Base-by-base conservation (phyloP, 2,329 filamentous ascomycete species). In the Trichoderma semiorbis region DNA sequence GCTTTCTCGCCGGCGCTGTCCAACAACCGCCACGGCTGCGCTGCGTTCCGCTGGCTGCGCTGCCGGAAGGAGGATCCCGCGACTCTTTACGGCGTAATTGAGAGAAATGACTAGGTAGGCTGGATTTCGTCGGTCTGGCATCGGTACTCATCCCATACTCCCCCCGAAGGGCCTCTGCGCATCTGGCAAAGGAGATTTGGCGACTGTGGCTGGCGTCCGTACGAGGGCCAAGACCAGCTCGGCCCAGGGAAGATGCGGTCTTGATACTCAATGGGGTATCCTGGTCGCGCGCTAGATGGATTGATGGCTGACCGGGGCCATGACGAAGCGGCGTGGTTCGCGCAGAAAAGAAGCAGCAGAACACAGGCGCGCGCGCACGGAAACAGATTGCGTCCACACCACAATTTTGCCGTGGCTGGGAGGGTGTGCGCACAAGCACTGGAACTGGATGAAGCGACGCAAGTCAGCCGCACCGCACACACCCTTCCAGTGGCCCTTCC, bases 231-330 rank as follows among this genome's bases (percentile, higher is more conserved):
- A 69, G 67, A 36, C 67, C 67, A 69, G 57, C 67, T 53, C 30
- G 21, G 68, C 55, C 70, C 69, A 69, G 69, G 47, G 55, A 60
- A 61, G 32, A 61, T 71, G 63, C 69, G 70, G 70, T 72, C 70
- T 72, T 72, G 70, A 72, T 72, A 72, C 70, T 72, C 63, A 72
- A 72, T 68, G 64, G 64, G 64, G 70, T 58, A 71, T 71, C 70
- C 70, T 67, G 47, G 70, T 63, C 43, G 55, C 24, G 58, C 55
- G 64, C 64, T 62, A 72, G 58, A 69, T 11, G 57, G 70, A 55
- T 57, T 70, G 71, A 69, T 72, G 71, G 71, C 60, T 61, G 67
- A 70, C 71, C 39, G 47, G 71, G 70, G 58, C 66, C 63, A 53
- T 47, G 60, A 30, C 57, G 50, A 34, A 63, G 68, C 68, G 65